Evolutionary conservation across 768 basidiomycete genomes (phyloP).

Genomic region (Podaxis sp.): DNA sequence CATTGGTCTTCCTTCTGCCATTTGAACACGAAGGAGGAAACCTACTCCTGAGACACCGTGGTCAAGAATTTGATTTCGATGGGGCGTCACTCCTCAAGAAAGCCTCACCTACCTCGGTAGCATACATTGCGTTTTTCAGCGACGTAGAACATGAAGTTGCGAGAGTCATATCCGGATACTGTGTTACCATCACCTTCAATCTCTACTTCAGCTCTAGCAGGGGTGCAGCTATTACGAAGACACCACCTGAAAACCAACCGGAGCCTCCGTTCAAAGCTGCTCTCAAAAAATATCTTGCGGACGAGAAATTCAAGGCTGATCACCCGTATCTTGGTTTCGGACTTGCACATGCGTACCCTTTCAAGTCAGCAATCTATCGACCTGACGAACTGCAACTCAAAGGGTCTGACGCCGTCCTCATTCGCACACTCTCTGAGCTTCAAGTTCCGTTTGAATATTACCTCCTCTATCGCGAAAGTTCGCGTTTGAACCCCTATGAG

Average conservation of each 20-base stretch:
- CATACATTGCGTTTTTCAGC: conserved; percentile 34
- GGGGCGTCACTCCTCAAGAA: not conserved
- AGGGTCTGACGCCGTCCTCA: not conserved
- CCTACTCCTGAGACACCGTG: conserved; percentile 30
- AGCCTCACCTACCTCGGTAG: conserved; percentile 24
- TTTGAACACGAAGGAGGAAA: conserved; percentile 41
- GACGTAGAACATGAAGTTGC: conserved; percentile 40
- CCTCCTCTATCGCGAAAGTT: not conserved
- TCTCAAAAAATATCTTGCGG: not conserved
- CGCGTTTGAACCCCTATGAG: not conserved
- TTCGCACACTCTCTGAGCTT: not conserved
- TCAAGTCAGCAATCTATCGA: not conserved
- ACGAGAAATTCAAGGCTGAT: not conserved
- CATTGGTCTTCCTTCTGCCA: conserved; percentile 45
- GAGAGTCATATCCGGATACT: conserved; percentile 31
- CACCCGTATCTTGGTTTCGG: conserved; percentile 30
- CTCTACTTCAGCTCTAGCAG: conserved; percentile 27
- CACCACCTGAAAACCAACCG: conserved; percentile 9
- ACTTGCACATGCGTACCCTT: conserved; percentile 30
- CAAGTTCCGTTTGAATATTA: not conserved
- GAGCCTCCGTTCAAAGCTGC: conserved; percentile 8
- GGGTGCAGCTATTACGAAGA: not conserved
- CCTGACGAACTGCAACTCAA: conserved; percentile 1
- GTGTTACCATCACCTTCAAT: conserved; percentile 42
- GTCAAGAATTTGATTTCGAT: not conserved